Conservation (phyloP, 1,284 basidiomycete genomes). For the Pseudozyma hubeiensis region DNA sequence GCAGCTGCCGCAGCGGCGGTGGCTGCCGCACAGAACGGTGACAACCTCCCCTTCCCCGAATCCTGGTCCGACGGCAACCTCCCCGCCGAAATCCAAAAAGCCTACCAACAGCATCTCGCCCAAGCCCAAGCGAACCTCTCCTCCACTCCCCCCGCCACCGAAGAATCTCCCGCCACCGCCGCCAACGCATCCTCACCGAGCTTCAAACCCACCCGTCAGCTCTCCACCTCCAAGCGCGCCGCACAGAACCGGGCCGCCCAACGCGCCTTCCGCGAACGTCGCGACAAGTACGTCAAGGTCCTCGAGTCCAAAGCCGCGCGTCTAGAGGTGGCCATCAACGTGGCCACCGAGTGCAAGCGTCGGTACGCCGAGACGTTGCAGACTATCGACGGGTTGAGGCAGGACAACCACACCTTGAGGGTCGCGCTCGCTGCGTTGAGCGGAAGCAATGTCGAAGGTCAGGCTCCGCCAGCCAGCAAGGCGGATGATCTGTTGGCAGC, state of each 20-base stretch:
- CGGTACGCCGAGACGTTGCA: slow-evolving; percentile 53
- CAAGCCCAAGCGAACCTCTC: slow-evolving; percentile 19
- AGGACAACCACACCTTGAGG: slow-evolving; percentile 57
- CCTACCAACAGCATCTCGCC: slow-evolving; percentile 45
- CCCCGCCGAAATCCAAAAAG: slow-evolving; percentile 36
- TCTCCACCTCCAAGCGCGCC: slow-evolving; percentile 59
- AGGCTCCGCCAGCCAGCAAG: slow-evolving; percentile 26
- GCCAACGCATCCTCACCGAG: background rate
- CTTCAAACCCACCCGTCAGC: slow-evolving; percentile 43
- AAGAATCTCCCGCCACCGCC: slow-evolving; percentile 1
- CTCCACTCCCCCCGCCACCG: background rate
- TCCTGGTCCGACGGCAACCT: slow-evolving; percentile 32
- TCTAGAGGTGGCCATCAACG: slow-evolving; percentile 48
- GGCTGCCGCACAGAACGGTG: slow-evolving; percentile 7
- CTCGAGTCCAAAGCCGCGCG: slow-evolving; percentile 56
- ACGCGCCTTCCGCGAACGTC: slow-evolving; percentile 61
- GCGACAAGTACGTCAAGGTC: slow-evolving; percentile 61
- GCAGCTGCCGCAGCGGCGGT: slow-evolving; percentile 22
- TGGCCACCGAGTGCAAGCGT: slow-evolving; percentile 54
- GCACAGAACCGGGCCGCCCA: slow-evolving; percentile 64
- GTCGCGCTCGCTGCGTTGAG: slow-evolving; percentile 60
- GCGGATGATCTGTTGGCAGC: slow-evolving; percentile 38
- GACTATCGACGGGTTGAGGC: slow-evolving; percentile 58
- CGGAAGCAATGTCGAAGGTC: slow-evolving; percentile 37
- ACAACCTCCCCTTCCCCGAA: slow-evolving; percentile 22